Evolutionary conservation across 495 filamentous ascomycete species (phyloP).

Genomic region (Tuber calosporum): DNA sequence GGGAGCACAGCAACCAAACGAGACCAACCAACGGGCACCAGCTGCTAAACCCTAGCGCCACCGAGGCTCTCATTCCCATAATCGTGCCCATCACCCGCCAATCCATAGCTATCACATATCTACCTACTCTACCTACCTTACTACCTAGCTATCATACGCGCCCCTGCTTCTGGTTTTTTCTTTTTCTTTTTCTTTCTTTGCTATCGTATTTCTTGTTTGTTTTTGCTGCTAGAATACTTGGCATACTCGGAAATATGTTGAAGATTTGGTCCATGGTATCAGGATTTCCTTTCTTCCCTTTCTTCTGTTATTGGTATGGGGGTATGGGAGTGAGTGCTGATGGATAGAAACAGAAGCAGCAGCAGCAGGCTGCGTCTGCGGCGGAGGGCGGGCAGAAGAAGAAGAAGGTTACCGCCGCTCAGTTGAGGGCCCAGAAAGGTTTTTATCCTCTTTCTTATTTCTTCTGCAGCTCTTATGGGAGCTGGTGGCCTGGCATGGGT

Average conservation of each 20-base stretch:
- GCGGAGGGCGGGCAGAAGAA: slow-evolving; percentile 76
- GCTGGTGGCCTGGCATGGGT: background rate
- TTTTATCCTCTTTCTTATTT: slow-evolving; percentile 13
- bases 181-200: slow-evolving; percentile 3
- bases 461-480: background rate
- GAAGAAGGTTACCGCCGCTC: slow-evolving; percentile 96
- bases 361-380: slow-evolving; percentile 87
- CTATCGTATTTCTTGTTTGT: background rate
- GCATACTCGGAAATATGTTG: slow-evolving; percentile 55
- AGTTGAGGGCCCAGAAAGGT: slow-evolving; percentile 96
- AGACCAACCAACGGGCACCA: background rate
- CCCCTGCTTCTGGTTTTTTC: background rate
- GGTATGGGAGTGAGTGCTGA: slow-evolving; percentile 12
- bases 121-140: background rate
- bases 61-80: background rate
- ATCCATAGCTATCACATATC: background rate
- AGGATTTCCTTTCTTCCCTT: slow-evolving; percentile 15
- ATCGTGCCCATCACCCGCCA: background rate
- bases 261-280: slow-evolving; percentile 99
- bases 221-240: background rate
- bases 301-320: background rate
- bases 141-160: slow-evolving; percentile 6
- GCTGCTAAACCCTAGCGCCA: background rate
- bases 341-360: slow-evolving; percentile 62
- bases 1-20: background rate